These are phyloP conservation scores for Stagonosporopsis cucurbitacearum DNA, from an alignment of 2,329 filamentous ascomycete genomes.

Conservation along the genomic window DNA sequence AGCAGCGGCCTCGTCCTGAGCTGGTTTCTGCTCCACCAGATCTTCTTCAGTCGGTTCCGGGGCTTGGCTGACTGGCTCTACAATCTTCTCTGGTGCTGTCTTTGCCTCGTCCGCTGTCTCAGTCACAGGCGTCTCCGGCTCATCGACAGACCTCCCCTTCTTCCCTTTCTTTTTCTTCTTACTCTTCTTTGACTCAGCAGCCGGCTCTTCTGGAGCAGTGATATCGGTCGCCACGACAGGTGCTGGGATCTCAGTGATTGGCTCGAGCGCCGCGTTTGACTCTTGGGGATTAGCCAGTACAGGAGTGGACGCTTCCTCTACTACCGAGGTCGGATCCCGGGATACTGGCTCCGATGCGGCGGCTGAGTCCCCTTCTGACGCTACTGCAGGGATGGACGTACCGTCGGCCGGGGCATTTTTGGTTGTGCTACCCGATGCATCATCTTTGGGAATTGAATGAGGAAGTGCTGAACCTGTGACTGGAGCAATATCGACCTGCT, in stretches of 20 bases:
- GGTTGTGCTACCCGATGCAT: not conserved
- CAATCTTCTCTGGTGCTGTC: too few relatives aligned
- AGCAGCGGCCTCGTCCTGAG: too few relatives aligned
- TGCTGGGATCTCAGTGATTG: not conserved
- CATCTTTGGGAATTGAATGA: not conserved
- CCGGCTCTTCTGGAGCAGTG: not conserved
- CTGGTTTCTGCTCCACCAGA: too few relatives aligned
- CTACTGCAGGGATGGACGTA: not conserved
- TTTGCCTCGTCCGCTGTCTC: not conserved
- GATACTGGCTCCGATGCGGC: not conserved
- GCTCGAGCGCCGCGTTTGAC: not conserved
- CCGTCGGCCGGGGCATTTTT: not conserved
- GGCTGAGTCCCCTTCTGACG: not conserved
- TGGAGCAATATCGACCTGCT: not conserved
- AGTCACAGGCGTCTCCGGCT: not conserved
- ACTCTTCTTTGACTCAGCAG: slow-evolving; percentile 27
- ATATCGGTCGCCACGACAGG: not conserved
- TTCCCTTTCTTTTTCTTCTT: slow-evolving; percentile 40
- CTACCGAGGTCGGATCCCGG: not conserved
- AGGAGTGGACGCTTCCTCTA: not conserved
- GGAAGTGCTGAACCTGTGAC: not conserved
- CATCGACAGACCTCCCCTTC: slow-evolving; percentile 24
- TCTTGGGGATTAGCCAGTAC: not conserved
- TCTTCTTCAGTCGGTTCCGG: too few relatives aligned
- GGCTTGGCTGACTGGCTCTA: too few relatives aligned